A percentile compares a stretch with the other conserved stretches of the same genome.
phyloP scores from a whole-genome alignment of 2,329 filamentous ascomycete species.

The Colletotrichum spaethianum region DNA sequence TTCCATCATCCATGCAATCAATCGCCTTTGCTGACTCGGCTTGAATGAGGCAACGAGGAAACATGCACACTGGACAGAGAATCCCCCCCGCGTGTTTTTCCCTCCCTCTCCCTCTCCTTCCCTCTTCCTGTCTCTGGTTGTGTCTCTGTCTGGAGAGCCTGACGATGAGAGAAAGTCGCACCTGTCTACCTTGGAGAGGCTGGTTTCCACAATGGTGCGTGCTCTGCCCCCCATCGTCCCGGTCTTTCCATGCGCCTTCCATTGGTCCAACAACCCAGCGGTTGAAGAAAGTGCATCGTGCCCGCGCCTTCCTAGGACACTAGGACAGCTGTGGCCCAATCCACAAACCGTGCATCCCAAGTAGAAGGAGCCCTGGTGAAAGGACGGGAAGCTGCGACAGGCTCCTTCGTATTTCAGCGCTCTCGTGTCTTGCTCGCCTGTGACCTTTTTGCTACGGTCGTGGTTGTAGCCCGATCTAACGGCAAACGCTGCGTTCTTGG shows the following conservation, averaged over 20 bases:
- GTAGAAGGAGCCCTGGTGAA: neutral
- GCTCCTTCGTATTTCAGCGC: too few relatives aligned
- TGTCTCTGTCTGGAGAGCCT: neutral
- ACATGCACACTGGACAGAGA: neutral
- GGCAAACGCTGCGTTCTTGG: neutral
- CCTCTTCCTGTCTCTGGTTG: neutral
- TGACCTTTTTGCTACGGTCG: too few relatives aligned
- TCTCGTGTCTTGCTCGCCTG: too few relatives aligned
- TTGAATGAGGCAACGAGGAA: neutral
- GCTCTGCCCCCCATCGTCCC: neutral
- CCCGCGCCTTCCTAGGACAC: constrained; percentile 1
- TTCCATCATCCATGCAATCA: neutral
- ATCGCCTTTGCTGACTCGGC: neutral
- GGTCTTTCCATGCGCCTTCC: constrained; percentile 13
- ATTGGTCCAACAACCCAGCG: neutral
- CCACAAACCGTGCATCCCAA: too few relatives aligned
- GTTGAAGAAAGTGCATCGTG: neutral
- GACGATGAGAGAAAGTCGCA: neutral
- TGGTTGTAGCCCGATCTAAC: too few relatives aligned
- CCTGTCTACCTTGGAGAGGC: neutral
- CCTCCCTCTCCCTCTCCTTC: too few relatives aligned
- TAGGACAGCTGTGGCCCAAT: neutral
- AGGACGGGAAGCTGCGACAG: neutral
- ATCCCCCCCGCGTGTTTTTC: neutral
- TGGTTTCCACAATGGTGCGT: neutral